Evolutionary conservation across 805 yeast genomes (phyloP), one percentile per base, ranked within the genome.

Genomic region (Starmerella stellata): DNA sequence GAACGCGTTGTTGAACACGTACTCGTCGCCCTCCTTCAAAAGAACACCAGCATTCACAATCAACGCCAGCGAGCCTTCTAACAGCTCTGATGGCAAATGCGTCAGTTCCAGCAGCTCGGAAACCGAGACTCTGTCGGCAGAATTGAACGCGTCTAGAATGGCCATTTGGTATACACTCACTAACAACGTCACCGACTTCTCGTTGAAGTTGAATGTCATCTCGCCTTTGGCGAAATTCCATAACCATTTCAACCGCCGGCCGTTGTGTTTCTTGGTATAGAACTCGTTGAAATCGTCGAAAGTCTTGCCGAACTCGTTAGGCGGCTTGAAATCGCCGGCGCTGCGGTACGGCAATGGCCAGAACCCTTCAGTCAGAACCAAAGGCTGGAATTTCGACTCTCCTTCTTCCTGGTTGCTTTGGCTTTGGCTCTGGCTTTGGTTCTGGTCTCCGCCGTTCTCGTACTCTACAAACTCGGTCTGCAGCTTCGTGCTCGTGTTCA

Each of bases 191-290:
- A 45, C 43, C 4, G 57, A 53, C 39, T 59, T 59, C 4, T 85
- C 78, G 48, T 76, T 75, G 45, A 83, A 68, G 54, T 81, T 78
- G 9, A 93, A 93, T 58, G 76, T 79, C 41, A 90, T 60, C 56
- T 90, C 99, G 43, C 92, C 90, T 57, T 87, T 78, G 35, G 93
- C 81, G 54, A 81, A 73, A 51, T 82, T 78, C 95, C 95, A 90
- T 43, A 87, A 69, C 99, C 99, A 90, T 53, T 80, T 78, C 50
- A 90, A 69, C 46, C 81, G 74, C 58, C 96, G 70, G 11, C 95
- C 95, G 44, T 65, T 71, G 58, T 87, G 95, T 51, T 78, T 76
- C 27, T 66, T 62, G 32, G 70, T 65, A 57, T 87, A 92, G 43
- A 78, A 66, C 30, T 69, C 66, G 40, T 74, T 74, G 39, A 87